These are phyloP conservation scores for Coniochaeta hoffmannii DNA, from an alignment of 2,329 filamentous ascomycete species.

Conservation along the genomic window DNA sequence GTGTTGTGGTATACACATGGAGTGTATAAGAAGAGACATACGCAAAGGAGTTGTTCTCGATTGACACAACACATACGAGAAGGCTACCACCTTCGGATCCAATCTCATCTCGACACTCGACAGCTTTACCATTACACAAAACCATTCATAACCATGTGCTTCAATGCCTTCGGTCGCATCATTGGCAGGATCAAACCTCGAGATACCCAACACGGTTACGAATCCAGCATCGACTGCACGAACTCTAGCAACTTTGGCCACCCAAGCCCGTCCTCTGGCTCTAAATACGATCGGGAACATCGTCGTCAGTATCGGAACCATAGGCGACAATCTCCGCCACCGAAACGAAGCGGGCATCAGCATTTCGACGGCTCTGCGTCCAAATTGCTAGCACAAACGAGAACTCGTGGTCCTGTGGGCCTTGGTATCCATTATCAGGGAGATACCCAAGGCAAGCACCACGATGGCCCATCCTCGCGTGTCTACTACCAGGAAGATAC, in stretches of 20 bases:
- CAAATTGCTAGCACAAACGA: no score
- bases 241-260: not conserved
- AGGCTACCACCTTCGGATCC: no score
- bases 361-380: not conserved
- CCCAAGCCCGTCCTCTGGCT: not conserved
- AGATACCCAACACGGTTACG: not conserved
- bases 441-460: no score
- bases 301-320: not conserved
- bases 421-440: no score
- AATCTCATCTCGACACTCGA: not conserved
- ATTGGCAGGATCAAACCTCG: not conserved
- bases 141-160: not conserved
- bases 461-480: no score
- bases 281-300: not conserved
- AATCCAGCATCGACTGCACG: not conserved
- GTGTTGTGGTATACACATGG: no score
- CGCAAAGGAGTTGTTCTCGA: no score
- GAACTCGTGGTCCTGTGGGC: no score
- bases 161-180: not conserved
- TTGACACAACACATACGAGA: no score
- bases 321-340: not conserved
- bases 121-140: not conserved
- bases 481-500: no score
- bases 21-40: no score
- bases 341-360: not conserved